Conservation (phyloP, 2,329 filamentous ascomycete species). For the Curvularia hawaiiensis region DNA sequence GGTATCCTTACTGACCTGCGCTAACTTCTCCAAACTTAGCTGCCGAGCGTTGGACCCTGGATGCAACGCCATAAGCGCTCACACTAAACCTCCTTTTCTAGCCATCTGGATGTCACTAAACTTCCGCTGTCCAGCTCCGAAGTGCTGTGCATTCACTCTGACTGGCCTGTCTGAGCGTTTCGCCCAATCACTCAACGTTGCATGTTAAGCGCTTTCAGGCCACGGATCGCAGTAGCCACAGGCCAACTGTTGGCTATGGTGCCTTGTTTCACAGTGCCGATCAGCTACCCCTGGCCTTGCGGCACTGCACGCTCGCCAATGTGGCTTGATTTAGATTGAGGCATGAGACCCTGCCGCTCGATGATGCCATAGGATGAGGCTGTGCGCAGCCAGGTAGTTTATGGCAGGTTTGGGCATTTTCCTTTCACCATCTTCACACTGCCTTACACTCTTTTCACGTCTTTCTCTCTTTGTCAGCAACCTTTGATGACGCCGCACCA, state of each 20-base stretch:
- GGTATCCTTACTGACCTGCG: neutral
- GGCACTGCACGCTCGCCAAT: constrained; percentile 8
- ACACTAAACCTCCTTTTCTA: neutral
- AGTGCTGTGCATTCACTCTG: constrained; percentile 7
- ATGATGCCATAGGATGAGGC: constrained; percentile 21
- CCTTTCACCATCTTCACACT: constrained; percentile 6
- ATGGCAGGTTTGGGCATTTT: neutral
- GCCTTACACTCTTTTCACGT: neutral
- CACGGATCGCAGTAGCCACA: constrained; percentile 30
- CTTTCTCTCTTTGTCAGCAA: neutral
- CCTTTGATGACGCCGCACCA: neutral
- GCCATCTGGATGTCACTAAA: neutral
- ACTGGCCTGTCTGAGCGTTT: constrained; percentile 31
- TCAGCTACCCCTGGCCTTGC: constrained; percentile 21
- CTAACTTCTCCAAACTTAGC: neutral
- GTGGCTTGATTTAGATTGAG: constrained; percentile 19
- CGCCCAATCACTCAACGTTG: constrained; percentile 27
- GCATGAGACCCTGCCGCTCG: constrained; percentile 13
- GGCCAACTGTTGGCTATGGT: constrained; percentile 27
- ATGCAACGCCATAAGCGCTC: neutral
- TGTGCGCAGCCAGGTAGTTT: constrained; percentile 1
- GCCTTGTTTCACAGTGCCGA: constrained; percentile 21
- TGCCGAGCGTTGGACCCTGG: neutral
- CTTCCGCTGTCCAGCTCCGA: neutral
- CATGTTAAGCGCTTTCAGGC: constrained; percentile 36